These are phyloP conservation scores for Trametes pubescens DNA, from an alignment of 1,284 basidiomycete species.

Conservation along the genomic window DNA sequence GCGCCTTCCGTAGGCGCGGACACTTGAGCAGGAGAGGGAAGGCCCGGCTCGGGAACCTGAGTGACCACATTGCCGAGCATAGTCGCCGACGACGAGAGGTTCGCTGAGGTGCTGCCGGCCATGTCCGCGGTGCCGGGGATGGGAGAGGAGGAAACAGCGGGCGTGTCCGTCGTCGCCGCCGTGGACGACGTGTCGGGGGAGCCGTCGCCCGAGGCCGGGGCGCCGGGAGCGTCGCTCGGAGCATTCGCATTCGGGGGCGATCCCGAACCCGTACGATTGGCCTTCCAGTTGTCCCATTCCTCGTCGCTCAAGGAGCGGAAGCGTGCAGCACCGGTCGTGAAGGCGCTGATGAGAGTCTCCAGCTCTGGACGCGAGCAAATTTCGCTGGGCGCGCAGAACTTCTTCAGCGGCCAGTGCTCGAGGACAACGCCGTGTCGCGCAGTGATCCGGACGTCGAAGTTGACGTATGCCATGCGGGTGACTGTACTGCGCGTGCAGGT, in stretches of 20 bases:
- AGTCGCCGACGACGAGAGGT: no score
- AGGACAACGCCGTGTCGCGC: constrained; percentile 30
- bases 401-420: constrained; percentile 38
- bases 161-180: not conserved
- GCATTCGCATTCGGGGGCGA: not conserved
- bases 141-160: not conserved
- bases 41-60: no score
- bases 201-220: not conserved
- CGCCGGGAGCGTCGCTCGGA: not conserved
- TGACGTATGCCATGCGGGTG: constrained; percentile 33
- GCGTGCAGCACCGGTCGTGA: constrained; percentile 18
- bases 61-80: no score
- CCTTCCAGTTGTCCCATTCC: constrained; percentile 22
- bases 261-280: no score
- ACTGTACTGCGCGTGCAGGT: constrained; percentile 16
- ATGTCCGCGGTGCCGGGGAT: not conserved
- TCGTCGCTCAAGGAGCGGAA: constrained; percentile 25
- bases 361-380: constrained; percentile 33
- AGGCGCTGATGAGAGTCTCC: constrained; percentile 27
- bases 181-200: not conserved
- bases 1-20: not conserved
- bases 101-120: no score
- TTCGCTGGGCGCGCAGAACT: constrained; percentile 34
- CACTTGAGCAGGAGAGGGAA: not conserved
- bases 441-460: constrained; percentile 39